Evolutionary conservation across 768 basidiomycete species (phyloP).

Genomic region (Lepiota subincarnata): DNA sequence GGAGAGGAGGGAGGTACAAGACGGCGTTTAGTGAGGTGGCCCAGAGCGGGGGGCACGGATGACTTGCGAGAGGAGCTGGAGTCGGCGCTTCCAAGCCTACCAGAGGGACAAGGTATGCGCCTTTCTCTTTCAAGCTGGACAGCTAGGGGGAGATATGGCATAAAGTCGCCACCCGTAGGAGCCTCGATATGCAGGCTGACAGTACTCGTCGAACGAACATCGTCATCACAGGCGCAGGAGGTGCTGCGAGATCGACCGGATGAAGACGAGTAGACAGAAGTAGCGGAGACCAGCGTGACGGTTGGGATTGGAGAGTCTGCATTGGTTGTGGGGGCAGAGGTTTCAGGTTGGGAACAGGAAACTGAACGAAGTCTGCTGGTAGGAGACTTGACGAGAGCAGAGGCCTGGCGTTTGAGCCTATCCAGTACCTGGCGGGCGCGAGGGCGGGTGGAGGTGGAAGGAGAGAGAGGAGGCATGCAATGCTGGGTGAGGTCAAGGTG

Average conservation of each 20-base stretch:
- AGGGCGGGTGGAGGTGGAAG: background rate
- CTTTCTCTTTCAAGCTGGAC: background rate
- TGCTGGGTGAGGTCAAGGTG: slow-evolving; percentile 2
- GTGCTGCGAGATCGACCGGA: slow-evolving; percentile 1
- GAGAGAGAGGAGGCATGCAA: slow-evolving; percentile 1
- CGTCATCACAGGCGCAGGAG: background rate
- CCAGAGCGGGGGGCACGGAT: background rate
- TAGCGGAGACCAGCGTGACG: slow-evolving; percentile 6
- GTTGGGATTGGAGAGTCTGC: background rate
- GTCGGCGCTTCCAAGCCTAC: background rate
- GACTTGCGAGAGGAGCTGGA: background rate
- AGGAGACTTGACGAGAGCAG: slow-evolving; percentile 12
- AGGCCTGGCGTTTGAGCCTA: slow-evolving; percentile 13
- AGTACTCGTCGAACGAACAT: background rate
- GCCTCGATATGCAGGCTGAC: slow-evolving; percentile 1
- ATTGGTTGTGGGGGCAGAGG: background rate
- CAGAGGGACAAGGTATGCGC: background rate
- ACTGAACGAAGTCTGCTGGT: background rate
- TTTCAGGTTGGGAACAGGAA: background rate
- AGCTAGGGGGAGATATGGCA: slow-evolving; percentile 5
- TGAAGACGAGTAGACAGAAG: background rate
- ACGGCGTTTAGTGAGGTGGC: background rate
- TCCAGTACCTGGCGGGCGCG: slow-evolving; percentile 7
- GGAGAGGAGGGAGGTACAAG: slow-evolving; percentile 6
- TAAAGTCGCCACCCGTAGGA: slow-evolving; percentile 2